Conservation (phyloP, 2,329 filamentous ascomycete genomes). For the Alternaria sp. region DNA sequence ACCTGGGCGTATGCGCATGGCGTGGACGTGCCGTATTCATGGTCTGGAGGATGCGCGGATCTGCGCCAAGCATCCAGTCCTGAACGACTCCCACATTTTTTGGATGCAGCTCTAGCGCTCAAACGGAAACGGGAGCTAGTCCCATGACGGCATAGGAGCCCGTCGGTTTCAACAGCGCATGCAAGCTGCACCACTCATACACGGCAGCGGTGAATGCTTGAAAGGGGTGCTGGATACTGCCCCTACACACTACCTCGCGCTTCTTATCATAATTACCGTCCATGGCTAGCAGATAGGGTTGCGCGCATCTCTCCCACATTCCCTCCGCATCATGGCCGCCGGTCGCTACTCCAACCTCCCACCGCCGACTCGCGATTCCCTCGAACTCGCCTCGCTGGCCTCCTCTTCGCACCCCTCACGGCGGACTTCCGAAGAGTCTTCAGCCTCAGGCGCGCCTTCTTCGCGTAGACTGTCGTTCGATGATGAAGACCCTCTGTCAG, state of each 20-base stretch:
- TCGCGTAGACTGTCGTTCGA: conserved; percentile 89
- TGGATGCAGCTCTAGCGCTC: conserved; percentile 14
- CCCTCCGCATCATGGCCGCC: conserved; percentile 40
- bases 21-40: conserved; percentile 4
- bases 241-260: conserved; percentile 10
- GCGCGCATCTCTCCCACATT: conserved; percentile 22
- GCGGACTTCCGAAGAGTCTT: conserved; percentile 73
- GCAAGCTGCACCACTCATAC: conserved; percentile 24
- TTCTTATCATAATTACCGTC: conserved; percentile 6
- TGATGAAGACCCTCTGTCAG: conserved; percentile 77
- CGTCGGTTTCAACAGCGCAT: conserved; percentile 23
- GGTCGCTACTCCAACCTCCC: conserved; percentile 46
- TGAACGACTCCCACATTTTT: conserved; percentile 19
- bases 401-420: conserved; percentile 75
- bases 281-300: conserved; percentile 33
- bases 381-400: conserved; percentile 94
- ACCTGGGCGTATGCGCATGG: conserved; percentile 27
- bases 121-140: conserved; percentile 29
- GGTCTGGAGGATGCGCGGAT: not conserved
- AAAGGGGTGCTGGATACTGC: conserved; percentile 20
- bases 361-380: conserved; percentile 76
- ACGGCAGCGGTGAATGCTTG: conserved; percentile 11
- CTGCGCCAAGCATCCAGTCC: conserved; percentile 9
- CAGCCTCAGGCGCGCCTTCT: conserved; percentile 85
- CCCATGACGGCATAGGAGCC: conserved; percentile 26